phyloP scores from a whole-genome alignment of 2,329 filamentous ascomycete genomes.

The Colletotrichum salicis region DNA sequence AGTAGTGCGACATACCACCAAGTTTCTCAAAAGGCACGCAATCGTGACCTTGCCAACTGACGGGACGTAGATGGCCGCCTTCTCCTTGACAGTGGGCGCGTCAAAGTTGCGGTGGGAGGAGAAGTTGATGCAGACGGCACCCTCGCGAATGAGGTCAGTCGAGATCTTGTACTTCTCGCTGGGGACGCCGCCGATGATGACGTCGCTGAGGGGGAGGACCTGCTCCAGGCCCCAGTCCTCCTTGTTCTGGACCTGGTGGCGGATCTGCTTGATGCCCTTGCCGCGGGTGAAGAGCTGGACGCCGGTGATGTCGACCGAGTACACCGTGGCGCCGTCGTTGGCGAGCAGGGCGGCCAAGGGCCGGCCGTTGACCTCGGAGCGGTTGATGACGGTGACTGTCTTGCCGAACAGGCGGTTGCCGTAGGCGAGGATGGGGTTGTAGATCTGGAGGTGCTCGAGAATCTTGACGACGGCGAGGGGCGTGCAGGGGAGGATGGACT shows the following conservation, averaged over 20 bases:
- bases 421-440: conserved; percentile 92
- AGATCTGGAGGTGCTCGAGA: conserved; percentile 93
- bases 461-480: conserved; percentile 97
- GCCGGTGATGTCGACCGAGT: conserved; percentile 91
- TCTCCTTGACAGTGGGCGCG: conserved; percentile 86
- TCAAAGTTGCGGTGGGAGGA: conserved; percentile 95
- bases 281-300: conserved; percentile 94
- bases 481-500: conserved; percentile 95
- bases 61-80: conserved; percentile 95
- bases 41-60: conserved; percentile 99
- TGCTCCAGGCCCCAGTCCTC: conserved; percentile 82
- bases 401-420: conserved; percentile 94
- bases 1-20: conserved; percentile 73
- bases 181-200: conserved; percentile 93
- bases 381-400: conserved; percentile 95
- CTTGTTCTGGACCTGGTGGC: conserved; percentile 89
- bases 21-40: conserved; percentile 86
- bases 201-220: conserved; percentile 87
- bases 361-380: conserved; percentile 93
- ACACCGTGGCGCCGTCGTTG: conserved; percentile 95
- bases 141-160: conserved; percentile 82
- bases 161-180: conserved; percentile 91
- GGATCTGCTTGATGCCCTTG: conserved; percentile 82
- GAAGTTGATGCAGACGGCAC: conserved; percentile 99
- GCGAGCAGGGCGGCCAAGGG: conserved; percentile 92